Base-by-base conservation (phyloP, 2,329 filamentous ascomycete genomes). In the Epichloe uncinata region DNA sequence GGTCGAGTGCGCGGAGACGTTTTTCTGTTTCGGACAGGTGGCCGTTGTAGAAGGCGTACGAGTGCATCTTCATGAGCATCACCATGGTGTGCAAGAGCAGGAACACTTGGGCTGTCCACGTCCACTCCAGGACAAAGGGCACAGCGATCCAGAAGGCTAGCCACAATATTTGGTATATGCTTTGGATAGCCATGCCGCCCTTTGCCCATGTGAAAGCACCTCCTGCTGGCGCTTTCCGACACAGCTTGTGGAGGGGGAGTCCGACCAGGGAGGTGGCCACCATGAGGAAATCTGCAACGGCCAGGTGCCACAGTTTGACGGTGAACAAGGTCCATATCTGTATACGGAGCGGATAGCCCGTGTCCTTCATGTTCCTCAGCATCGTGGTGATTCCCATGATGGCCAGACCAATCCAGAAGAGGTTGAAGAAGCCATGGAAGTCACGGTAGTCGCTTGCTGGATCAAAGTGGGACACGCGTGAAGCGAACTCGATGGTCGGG, bases 51-150 rank as follows among this genome's bases (percentile, higher is more conserved):
- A 97, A 98, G 22, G 88, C 86, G 62, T 95, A 98, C 5, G 90
- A 96, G 66, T 98, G 93, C 81, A 97, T 93, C 73, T 98, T 98
- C 93, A 98, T 98, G 47, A 96, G 81, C 18, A 98, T 75, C 7
- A 87, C 84, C 68, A 98, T 81, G 42, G 89, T 84, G 67, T 98
- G 93, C 35, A 98, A 73, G 11, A 90, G 84, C 58, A 98, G 79
- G 66, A 94, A 98, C 38, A 98, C 93, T 63, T 97, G 93, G 3
- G 91, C 84, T 0, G 93, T 98, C 93, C 93, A 98, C 3, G 89
- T 87, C 93, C 93, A 98, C 47, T 85, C 76, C 8, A 94, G 74
- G 58, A 84, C 66, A 56, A 97, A 97, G 0, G 93, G 93, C 62
- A 89, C 81, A 63, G 77, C 74, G 53, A 93, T 82, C 91, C 91